Conservation (phyloP, 768 basidiomycete species). For the Nevesoporus exiguus region DNA sequence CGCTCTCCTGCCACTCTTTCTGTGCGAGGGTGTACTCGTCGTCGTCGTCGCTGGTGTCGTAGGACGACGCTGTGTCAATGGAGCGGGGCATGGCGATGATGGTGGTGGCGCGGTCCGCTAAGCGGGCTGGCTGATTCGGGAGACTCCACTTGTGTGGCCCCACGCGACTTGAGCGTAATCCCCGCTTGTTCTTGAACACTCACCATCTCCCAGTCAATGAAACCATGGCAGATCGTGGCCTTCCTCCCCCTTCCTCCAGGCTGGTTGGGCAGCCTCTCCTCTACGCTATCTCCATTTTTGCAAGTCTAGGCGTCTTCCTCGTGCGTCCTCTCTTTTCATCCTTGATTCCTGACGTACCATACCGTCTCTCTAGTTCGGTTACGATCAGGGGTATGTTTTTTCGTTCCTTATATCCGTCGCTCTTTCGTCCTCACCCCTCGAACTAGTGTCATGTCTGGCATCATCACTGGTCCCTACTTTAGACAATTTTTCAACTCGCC, state of each 20-base stretch:
- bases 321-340: conserved; percentile 41
- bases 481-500: conserved; percentile 80
- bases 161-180: background rate
- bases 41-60: conserved; percentile 57
- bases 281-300: conserved; percentile 77
- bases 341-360: background rate
- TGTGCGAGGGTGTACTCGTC: conserved; percentile 77
- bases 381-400: conserved; percentile 71
- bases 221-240: conserved; percentile 45
- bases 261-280: conserved; percentile 78
- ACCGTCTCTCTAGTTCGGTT: conserved; percentile 56
- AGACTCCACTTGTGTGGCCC: conserved; percentile 21
- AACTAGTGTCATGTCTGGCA: conserved; percentile 80
- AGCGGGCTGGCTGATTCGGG: conserved; percentile 4
- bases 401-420: background rate
- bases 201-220: conserved; percentile 38
- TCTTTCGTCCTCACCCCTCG: conserved; percentile 4
- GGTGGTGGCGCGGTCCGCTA: conserved; percentile 21
- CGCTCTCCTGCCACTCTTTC: conserved; percentile 91
- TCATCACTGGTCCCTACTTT: conserved; percentile 87
- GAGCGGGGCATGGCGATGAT: conserved; percentile 59
- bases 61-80: conserved; percentile 55
- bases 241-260: conserved; percentile 37
- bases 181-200: conserved; percentile 11
- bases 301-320: conserved; percentile 81